Evolutionary conservation across 768 basidiomycete species (phyloP).

Genomic region (Agaricus sinodeliciosus): DNA sequence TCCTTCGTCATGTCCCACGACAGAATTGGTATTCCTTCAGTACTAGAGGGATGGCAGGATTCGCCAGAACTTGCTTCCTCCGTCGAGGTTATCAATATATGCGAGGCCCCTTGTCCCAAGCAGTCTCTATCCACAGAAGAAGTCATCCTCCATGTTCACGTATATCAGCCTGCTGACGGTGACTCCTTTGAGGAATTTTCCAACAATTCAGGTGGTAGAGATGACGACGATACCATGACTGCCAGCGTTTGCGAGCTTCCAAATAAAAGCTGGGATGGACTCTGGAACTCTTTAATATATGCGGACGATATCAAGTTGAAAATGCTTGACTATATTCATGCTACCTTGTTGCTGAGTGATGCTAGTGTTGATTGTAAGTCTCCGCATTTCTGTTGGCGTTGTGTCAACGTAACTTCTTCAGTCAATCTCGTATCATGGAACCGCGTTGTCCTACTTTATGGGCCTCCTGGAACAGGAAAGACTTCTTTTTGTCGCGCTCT

Average conservation of each 20-base stretch:
- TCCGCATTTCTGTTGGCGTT: neutral
- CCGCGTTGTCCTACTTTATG: conserved; percentile 88
- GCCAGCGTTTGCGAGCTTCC: conserved; percentile 90
- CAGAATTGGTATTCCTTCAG: conserved; percentile 63
- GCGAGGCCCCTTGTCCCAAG: conserved; percentile 61
- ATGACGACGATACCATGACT: conserved; percentile 77
- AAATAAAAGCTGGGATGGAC: conserved; percentile 73
- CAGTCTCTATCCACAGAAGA: conserved; percentile 48
- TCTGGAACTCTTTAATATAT: conserved; percentile 93
- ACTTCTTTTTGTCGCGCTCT: conserved; percentile 92
- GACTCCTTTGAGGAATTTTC: conserved; percentile 73
- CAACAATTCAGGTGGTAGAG: conserved; percentile 45
- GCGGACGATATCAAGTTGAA: conserved; percentile 75
- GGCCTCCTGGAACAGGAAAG: conserved; percentile 97
- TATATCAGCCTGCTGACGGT: conserved; percentile 74
- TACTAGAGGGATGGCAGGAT: conserved; percentile 74
- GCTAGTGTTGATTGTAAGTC: conserved; percentile 72
- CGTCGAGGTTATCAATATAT: conserved; percentile 70
- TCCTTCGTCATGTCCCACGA: conserved; percentile 52
- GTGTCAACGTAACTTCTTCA: conserved; percentile 19
- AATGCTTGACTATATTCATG: conserved; percentile 90
- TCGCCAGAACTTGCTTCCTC: conserved; percentile 63
- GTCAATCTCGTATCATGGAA: conserved; percentile 96
- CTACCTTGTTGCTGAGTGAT: conserved; percentile 89
- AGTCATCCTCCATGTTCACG: conserved; percentile 70